These are phyloP conservation scores for Geranium incanum DNA, from an alignment of 441 rosid species.

Conservation along the genomic window DNA sequence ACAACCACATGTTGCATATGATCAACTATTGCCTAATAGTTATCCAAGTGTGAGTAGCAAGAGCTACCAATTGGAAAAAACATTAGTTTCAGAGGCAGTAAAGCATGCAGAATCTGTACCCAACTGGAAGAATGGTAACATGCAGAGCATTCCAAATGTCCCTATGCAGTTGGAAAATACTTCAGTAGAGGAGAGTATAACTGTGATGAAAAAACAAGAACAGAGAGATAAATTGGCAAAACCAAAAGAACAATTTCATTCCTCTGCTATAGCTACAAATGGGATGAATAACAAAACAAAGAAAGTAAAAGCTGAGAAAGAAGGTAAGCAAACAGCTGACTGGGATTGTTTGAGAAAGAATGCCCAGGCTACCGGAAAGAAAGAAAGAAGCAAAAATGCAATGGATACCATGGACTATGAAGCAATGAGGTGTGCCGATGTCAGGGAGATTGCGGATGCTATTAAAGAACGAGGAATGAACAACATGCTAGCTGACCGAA, in stretches of 20 bases:
- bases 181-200: conserved; percentile 27
- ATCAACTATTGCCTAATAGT: conserved; percentile 25
- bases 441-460: conserved; percentile 46
- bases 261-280: conserved; percentile 22
- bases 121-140: conserved; percentile 26
- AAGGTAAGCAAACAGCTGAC: conserved; percentile 46
- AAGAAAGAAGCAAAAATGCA: conserved; percentile 48
- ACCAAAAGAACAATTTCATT: conserved; percentile 32
- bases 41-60: conserved; percentile 29
- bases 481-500: conserved; percentile 85
- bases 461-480: conserved; percentile 95
- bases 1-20: conserved; percentile 16
- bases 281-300: conserved; percentile 41
- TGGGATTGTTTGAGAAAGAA: conserved; percentile 77
- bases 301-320: conserved; percentile 36
- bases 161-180: conserved; percentile 28
- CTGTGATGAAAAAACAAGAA: conserved; percentile 26
- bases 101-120: conserved; percentile 29
- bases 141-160: conserved; percentile 26
- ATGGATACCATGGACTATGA: conserved; percentile 85
- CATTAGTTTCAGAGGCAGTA: conserved; percentile 25
- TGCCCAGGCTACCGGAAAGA: conserved; percentile 33
- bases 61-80: conserved; percentile 28
- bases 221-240: conserved; percentile 25
- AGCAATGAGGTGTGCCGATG: conserved; percentile 58